phyloP scores from a whole-genome alignment of 371 early-diverging fungal genomes.

The Lichtheimia ramosa region DNA sequence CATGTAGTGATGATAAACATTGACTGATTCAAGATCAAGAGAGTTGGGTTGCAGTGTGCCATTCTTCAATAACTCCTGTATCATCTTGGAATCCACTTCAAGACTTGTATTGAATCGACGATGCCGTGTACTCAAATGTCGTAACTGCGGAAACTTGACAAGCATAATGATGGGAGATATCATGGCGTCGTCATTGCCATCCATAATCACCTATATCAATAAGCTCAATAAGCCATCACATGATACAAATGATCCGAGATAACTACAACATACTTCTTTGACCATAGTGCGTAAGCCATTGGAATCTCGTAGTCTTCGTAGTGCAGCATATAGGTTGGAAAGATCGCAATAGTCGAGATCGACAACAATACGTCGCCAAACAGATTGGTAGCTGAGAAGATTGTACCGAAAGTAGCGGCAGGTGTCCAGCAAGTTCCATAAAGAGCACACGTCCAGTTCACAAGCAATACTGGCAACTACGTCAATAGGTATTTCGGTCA shows the following conservation, averaged over 20 bases:
- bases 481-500: conserved; percentile 17
- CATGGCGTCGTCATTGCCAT: conserved; percentile 37
- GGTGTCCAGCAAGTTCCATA: conserved; percentile 41
- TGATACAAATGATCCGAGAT: not conserved
- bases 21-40: conserved; percentile 25
- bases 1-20: conserved; percentile 41
- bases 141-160: conserved; percentile 41
- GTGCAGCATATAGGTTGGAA: conserved; percentile 33
- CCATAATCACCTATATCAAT: conserved; percentile 36
- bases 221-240: not conserved
- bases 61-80: conserved; percentile 34
- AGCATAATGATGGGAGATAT: conserved; percentile 47
- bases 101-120: conserved; percentile 37
- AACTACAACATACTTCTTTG: conserved; percentile 22
- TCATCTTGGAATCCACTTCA: conserved; percentile 36
- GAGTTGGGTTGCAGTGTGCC: conserved; percentile 21
- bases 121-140: conserved; percentile 29
- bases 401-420: conserved; percentile 32
- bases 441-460: conserved; percentile 33
- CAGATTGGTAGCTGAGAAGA: conserved; percentile 22
- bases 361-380: conserved; percentile 39
- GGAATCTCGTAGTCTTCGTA: conserved; percentile 37
- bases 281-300: conserved; percentile 31
- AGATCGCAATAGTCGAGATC: conserved; percentile 27
- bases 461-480: conserved; percentile 22